These are phyloP conservation scores for Dictyostelium discoideum DNA, from an alignment of 78 protist species.

Conservation along the genomic window DNA sequence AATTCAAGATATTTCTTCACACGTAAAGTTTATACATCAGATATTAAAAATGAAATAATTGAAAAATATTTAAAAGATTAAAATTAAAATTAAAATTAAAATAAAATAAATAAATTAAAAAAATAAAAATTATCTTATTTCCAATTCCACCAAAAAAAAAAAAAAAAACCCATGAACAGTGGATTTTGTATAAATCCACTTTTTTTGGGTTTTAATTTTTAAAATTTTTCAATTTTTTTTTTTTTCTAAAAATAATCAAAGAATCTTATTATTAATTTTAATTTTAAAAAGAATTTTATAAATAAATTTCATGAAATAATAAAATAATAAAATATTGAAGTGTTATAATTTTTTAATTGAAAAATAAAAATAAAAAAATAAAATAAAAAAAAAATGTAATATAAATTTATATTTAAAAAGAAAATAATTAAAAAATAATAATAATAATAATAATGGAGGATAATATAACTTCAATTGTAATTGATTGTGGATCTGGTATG, in stretches of 20 bases:
- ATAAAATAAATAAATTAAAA: background rate
- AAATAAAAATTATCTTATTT: background rate
- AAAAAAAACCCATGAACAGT: background rate
- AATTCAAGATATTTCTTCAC: background rate
- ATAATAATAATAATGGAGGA: background rate
- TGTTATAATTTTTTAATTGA: too few relatives aligned
- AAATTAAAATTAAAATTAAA: background rate
- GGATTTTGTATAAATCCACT: background rate
- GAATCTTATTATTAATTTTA: background rate
- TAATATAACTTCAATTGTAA: constrained; percentile 69
- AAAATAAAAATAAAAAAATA: too few relatives aligned
- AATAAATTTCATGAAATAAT: background rate
- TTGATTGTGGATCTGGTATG: constrained; percentile 91
- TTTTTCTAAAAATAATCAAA: background rate
- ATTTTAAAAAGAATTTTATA: background rate
- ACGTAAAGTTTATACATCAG: constrained; percentile 17
- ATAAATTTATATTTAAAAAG: background rate
- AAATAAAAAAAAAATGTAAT: background rate
- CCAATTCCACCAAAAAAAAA: background rate
- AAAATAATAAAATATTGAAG: too few relatives aligned
- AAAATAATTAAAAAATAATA: background rate
- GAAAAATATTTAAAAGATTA: constrained; percentile 19
- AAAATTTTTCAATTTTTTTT: background rate
- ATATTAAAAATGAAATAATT: background rate
- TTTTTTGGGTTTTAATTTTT: background rate